These are phyloP conservation scores for Scheffersomyces lignicola DNA, from an alignment of 1,139 yeast genomes.

Conservation along the genomic window DNA sequence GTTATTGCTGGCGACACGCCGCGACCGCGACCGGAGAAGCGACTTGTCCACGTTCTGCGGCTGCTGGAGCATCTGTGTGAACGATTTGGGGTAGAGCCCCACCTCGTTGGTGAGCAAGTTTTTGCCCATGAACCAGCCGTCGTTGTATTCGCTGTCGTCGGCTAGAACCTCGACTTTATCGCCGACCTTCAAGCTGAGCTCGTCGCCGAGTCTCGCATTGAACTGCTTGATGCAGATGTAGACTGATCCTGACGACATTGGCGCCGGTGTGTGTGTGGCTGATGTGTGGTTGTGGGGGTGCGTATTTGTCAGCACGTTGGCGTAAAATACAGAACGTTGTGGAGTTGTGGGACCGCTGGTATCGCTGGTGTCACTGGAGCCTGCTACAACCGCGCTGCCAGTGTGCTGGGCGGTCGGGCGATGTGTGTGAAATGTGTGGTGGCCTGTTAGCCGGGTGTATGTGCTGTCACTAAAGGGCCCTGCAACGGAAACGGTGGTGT, in stretches of 20 bases:
- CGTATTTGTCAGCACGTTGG: too few relatives aligned
- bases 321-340: too few relatives aligned
- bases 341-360: too few relatives aligned
- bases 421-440: too few relatives aligned
- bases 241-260: slow-evolving; percentile 18
- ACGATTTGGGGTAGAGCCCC: slow-evolving; percentile 88
- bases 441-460: too few relatives aligned
- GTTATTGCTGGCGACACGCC: slow-evolving; percentile 35
- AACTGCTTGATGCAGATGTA: slow-evolving; percentile 79
- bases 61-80: slow-evolving; percentile 52
- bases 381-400: too few relatives aligned
- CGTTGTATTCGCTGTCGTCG: slow-evolving; percentile 90
- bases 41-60: slow-evolving; percentile 19
- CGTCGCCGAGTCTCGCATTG: slow-evolving; percentile 85
- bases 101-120: slow-evolving; percentile 69
- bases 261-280: too few relatives aligned
- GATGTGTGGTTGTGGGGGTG: too few relatives aligned
- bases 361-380: too few relatives aligned
- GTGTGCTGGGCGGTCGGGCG: too few relatives aligned
- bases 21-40: slow-evolving; percentile 58
- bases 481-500: too few relatives aligned
- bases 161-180: slow-evolving; percentile 87
- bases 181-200: slow-evolving; percentile 74
- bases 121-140: slow-evolving; percentile 96
- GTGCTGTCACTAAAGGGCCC: too few relatives aligned